Evolutionary conservation across 2,329 filamentous ascomycete species (phyloP), one percentile per base, ranked within the genome.

Genomic region (Fusarium nematophilum): DNA sequence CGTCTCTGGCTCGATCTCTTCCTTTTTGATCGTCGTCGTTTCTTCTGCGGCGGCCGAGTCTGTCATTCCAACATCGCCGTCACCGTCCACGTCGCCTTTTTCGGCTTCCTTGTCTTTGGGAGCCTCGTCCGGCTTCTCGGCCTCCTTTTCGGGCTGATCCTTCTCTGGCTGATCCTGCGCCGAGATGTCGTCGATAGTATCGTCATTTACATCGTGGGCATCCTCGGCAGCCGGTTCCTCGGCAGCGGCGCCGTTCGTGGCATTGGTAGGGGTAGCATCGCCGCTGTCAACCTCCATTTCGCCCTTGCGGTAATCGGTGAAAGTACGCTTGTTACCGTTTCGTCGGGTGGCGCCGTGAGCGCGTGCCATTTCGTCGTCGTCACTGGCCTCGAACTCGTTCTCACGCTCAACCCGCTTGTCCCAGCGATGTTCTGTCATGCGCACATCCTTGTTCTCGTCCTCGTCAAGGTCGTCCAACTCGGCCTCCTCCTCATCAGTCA

Each of bases 351-450:
- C 83, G 13, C 93, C 94, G 64, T 95, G 92, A 30, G 84, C 83
- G 34, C 81, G 81, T 34, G 85, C 85, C 75, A 92, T 86, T 9
- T 96, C 92, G 67, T 98, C 94, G 56, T 97, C 92, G 57, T 96
- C 93, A 62, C 91, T 96, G 36, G 95, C 91, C 55, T 93, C 91
- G 36, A 93, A 86, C 71, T 97, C 94, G 66, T 90, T 91, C 7
- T 91, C 86, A 53, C 91, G 86, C 47, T 88, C 85, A 21, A 92
- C 84, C 42, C 85, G 88, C 74, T 93, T 88, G 62, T 98, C 94
- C 81, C 91, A 93, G 61, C 89, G 86, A 29, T 91, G 89, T 73
- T 95, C 86, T 0, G 92, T 96, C 75, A 89, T 87, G 21, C 94
- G 89, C 50, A 85, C 85, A 71, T 98, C 94, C 66, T 91, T 90